Evolutionary conservation across 768 basidiomycete species (phyloP).

Genomic region (Leucosporidium scottii): DNA sequence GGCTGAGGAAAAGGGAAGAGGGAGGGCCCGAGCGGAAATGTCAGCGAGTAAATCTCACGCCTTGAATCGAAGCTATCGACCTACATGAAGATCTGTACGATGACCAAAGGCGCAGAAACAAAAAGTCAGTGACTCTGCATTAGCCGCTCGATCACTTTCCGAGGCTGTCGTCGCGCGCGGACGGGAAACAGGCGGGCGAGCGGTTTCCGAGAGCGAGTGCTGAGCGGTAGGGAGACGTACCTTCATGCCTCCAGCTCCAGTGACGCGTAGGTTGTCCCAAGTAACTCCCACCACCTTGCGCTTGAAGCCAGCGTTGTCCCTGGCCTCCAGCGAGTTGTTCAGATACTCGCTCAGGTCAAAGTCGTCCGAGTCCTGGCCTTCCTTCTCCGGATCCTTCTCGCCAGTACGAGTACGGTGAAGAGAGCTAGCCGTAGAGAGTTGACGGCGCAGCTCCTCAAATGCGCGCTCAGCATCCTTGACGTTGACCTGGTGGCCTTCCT

Average conservation of each 20-base stretch:
- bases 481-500: slow-evolving; percentile 1
- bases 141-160: too few species aligned
- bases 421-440: background rate
- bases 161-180: background rate
- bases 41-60: too few species aligned
- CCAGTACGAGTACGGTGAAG: background rate
- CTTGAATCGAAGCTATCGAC: too few species aligned
- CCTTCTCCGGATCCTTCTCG: slow-evolving; percentile 28
- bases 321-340: background rate
- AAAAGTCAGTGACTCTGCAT: too few species aligned
- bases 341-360: slow-evolving; percentile 28
- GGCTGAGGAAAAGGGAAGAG: slow-evolving; percentile 17
- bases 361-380: slow-evolving; percentile 16
- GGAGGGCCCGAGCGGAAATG: too few species aligned
- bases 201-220: background rate
- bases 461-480: slow-evolving; percentile 26
- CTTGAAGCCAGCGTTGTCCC: slow-evolving; percentile 7
- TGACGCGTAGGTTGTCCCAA: slow-evolving; percentile 20
- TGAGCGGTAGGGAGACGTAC: background rate
- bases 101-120: background rate
- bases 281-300: slow-evolving; percentile 11
- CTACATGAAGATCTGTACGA: too few species aligned
- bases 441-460: slow-evolving; percentile 18
- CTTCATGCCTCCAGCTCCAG: slow-evolving; percentile 14
- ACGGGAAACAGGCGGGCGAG: background rate